A percentile compares a stretch with the other conserved stretches of the same genome.
Conservation (phyloP, 2,329 filamentous ascomycete species). For the Fusarium sterilihyphosum region DNA sequence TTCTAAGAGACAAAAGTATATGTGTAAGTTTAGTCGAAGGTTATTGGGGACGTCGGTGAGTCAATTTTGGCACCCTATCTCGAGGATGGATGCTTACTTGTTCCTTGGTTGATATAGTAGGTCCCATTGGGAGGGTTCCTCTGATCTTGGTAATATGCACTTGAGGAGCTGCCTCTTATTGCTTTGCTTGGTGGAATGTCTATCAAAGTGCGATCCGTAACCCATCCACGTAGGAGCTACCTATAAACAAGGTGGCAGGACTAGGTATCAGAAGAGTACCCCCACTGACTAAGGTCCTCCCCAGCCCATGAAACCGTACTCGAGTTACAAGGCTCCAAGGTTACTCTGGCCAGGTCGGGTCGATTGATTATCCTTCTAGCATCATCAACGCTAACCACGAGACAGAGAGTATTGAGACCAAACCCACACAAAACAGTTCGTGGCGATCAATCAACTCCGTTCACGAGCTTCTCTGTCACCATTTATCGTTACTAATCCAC, state of each 20-base stretch:
- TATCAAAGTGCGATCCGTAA: neutral
- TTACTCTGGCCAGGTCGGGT: constrained; percentile 22
- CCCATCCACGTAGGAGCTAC: neutral
- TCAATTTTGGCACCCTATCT: neutral
- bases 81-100: neutral
- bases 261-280: neutral
- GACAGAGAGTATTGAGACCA: constrained; percentile 1
- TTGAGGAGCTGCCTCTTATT: neutral
- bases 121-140: neutral
- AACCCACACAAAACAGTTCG: constrained; percentile 21
- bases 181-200: neutral
- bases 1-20: neutral
- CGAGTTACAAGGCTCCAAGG: constrained; percentile 25
- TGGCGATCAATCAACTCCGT: constrained; percentile 13
- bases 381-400: constrained; percentile 31
- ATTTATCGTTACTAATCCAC: neutral
- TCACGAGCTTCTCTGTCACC: neutral
- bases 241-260: neutral
- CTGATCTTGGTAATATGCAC: neutral
- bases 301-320: constrained; percentile 21
- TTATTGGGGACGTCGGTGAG: neutral
- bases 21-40: neutral
- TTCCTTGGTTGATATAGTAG: neutral
- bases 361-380: constrained; percentile 29
- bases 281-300: constrained; percentile 4